These are phyloP conservation scores for Solanum rostratum DNA, from an alignment of 257 asterid genomes.

Conservation along the genomic window DNA sequence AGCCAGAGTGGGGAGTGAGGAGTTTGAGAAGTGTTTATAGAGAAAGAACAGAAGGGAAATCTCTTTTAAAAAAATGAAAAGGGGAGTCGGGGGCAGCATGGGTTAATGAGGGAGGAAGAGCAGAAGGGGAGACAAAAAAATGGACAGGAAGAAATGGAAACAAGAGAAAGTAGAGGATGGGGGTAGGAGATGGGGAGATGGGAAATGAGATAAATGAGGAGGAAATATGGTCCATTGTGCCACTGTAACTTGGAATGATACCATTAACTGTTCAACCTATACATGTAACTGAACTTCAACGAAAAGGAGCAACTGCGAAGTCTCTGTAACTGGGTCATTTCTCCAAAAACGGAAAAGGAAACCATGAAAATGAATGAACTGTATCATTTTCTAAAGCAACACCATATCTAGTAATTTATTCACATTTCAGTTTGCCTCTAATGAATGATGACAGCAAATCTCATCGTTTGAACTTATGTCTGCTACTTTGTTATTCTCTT, in stretches of 20 bases:
- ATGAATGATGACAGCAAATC: neutral
- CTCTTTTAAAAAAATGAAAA: neutral
- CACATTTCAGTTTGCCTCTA: neutral
- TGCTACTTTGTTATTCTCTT: slow-evolving; percentile 1
- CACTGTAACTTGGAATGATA: neutral
- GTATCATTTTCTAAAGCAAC: neutral
- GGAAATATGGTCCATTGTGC: neutral
- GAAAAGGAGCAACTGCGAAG: neutral
- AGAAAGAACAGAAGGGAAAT: neutral
- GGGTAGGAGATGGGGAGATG: neutral
- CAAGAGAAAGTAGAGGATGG: neutral
- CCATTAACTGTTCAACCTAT: neutral
- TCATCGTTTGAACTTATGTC: neutral
- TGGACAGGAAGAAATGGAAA: neutral
- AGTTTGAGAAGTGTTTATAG: neutral
- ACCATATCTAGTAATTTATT: neutral
- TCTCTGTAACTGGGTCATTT: neutral
- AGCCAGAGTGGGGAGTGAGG: neutral
- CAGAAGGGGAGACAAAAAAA: neutral
- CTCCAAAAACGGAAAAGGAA: neutral
- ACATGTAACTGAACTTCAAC: neutral
- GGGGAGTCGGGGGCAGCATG: neutral
- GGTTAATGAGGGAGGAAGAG: neutral
- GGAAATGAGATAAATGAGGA: neutral
- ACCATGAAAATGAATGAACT: neutral